A percentile compares a stretch with the other conserved stretches of the same genome.
Evolutionary conservation across 306 rosid genomes (phyloP).

Genomic region (Cucurbita maxima): DNA sequence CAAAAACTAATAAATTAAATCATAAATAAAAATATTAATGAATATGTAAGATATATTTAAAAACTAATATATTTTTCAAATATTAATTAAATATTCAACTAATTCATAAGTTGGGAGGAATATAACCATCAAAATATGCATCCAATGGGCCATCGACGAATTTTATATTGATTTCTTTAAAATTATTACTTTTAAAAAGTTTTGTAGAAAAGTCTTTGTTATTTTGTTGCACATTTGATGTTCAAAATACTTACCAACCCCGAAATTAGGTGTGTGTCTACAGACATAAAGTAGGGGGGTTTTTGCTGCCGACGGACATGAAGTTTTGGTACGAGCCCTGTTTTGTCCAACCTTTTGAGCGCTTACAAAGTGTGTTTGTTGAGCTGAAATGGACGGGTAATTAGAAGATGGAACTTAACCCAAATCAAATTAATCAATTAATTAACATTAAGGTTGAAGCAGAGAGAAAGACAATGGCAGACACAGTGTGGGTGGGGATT

Average conservation of each 20-base stretch:
- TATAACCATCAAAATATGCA: neutral
- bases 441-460: neutral
- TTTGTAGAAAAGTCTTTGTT: too few relatives aligned
- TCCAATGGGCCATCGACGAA: conserved; percentile 6
- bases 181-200: too few relatives aligned
- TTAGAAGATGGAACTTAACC: neutral
- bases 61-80: too few relatives aligned
- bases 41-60: too few relatives aligned
- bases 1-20: too few relatives aligned
- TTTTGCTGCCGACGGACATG: conserved; percentile 6
- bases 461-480: neutral
- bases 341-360: neutral
- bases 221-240: neutral
- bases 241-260: conserved; percentile 1
- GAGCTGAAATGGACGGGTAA: neutral
- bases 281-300: neutral
- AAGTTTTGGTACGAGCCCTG: neutral
- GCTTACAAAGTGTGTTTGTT: neutral
- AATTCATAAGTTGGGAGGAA: too few relatives aligned
- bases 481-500: neutral
- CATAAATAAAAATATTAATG: too few relatives aligned
- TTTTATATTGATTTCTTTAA: neutral
- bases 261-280: neutral
- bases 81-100: too few relatives aligned
- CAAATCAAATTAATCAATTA: neutral